These are phyloP conservation scores for Craspedostauros australis DNA, from an alignment of 108 stramenopile genomes.

Conservation along the genomic window DNA sequence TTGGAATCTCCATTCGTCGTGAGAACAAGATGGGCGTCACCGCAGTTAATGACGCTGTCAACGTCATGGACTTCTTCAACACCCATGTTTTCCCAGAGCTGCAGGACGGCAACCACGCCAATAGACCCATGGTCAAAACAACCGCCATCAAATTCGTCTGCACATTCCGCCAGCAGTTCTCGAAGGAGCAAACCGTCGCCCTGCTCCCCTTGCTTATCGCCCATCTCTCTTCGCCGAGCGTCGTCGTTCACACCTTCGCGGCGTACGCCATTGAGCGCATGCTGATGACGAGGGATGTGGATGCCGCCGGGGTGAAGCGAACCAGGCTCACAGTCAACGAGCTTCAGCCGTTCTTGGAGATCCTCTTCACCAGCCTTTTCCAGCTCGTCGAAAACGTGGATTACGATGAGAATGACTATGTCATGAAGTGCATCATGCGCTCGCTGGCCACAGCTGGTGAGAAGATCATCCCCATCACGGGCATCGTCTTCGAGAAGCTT, in stretches of 20 bases:
- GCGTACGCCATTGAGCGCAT: conserved; percentile 88
- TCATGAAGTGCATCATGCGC: conserved; percentile 97
- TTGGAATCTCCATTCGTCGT: conserved; percentile 83
- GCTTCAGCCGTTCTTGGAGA: conserved; percentile 71
- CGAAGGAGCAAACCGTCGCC: conserved; percentile 46
- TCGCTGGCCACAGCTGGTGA: conserved; percentile 68
- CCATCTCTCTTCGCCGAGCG: conserved; percentile 52
- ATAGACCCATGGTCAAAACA: conserved; percentile 88
- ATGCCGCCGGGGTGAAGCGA: conserved; percentile 30
- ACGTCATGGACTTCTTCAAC: conserved; percentile 86
- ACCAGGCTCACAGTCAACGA: conserved; percentile 59
- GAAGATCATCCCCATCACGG: conserved; percentile 76
- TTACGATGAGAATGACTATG: conserved; percentile 92
- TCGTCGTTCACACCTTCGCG: conserved; percentile 97
- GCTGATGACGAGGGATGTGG: conserved; percentile 56
- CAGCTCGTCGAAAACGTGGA: conserved; percentile 77
- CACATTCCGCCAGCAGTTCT: conserved; percentile 95
- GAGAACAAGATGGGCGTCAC: conserved; percentile 83
- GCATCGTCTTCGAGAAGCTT: conserved; percentile 80
- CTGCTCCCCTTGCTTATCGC: conserved; percentile 72
- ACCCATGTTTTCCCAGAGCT: conserved; percentile 79
- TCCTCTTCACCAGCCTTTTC: conserved; percentile 85
- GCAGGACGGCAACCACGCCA: conserved; percentile 67
- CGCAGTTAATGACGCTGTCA: conserved; percentile 75
- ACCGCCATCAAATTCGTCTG: conserved; percentile 90